Evolutionary conservation across 164 flowering plant species (phyloP), one percentile per base, ranked within the genome.

Genomic region (Umbilicus rupestris): DNA sequence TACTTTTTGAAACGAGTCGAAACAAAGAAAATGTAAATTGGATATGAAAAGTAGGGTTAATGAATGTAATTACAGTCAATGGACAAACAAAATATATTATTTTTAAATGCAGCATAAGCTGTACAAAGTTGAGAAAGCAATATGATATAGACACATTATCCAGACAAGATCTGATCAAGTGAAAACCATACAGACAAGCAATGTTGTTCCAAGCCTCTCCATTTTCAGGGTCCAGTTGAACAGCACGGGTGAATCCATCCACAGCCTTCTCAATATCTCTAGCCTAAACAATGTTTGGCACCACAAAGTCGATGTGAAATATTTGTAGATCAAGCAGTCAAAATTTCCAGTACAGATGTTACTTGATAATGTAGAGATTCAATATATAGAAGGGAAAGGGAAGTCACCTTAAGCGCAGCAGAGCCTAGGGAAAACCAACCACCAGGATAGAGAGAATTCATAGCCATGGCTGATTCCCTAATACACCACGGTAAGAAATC

Each of bases 371-470:
- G 59, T 24, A 11, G 29, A 55, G 33, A 55, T 26, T 26, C 5
- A 26, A 55, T 55, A 55, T 30, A 55, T 8, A 24, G 33, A 12
- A 35, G 16, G 33, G 1, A 26, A 55, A 28, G 33, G 33, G 33
- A 55, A 26, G 60, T 55, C 17, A 55, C 97, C 92, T 94, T 94
- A 73, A 94, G 70, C 14, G 97, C 96, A 79, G 99, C 99, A 70
- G 96, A 88, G 58, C 97, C 99, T 64, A 94, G 85, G 22, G 97
- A 96, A 83, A 94, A 94, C 99, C 99, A 94, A 35, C 99, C 99
- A 86, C 88, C 96, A 41, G 96, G 89, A 80, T 80, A 82, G 76
- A 91, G 69, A 44, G 99, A 87, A 82, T 94, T 94, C 75, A 94
- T 50, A 39, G 91, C 83, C 99, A 94, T 78, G 20, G 99, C 97